Conservation (phyloP, 2,329 filamentous ascomycete species). For the Pseudogymnoascus sp. region DNA sequence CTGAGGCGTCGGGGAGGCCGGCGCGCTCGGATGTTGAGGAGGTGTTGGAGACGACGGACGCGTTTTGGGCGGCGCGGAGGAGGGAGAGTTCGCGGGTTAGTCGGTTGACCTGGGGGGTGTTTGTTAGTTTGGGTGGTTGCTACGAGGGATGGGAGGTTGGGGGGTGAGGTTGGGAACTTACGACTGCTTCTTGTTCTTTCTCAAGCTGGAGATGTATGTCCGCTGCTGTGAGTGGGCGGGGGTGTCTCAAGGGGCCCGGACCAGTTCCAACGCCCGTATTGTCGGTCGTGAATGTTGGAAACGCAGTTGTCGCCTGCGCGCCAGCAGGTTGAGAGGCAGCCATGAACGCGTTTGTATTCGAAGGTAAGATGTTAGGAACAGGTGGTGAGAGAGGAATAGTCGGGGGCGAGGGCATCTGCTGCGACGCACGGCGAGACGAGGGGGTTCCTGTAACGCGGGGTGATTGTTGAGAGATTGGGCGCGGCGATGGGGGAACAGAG, state of each 20-base stretch:
- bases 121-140: constrained; percentile 11
- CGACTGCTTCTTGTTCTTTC: constrained; percentile 91
- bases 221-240: constrained; percentile 77
- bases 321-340: not conserved
- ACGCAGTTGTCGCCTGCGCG: constrained; percentile 1
- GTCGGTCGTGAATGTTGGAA: constrained; percentile 23
- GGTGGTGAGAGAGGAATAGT: constrained; percentile 21
- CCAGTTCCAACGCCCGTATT: constrained; percentile 47
- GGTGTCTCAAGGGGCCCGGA: constrained; percentile 74
- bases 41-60: constrained; percentile 59
- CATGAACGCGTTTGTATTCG: constrained; percentile 28
- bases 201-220: constrained; percentile 87
- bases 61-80: constrained; percentile 66
- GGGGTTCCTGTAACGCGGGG: constrained; percentile 24
- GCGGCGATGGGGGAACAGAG: constrained; percentile 29
- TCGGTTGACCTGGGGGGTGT: constrained; percentile 67
- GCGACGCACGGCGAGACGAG: constrained; percentile 27
- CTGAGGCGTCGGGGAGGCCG: constrained; percentile 43
- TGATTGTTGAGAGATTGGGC: constrained; percentile 21
- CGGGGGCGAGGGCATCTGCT: constrained; percentile 23
- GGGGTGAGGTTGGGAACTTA: constrained; percentile 39
- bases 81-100: constrained; percentile 81
- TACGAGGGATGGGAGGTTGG: not conserved
- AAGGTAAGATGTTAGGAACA: constrained; percentile 28
- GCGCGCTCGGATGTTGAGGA: constrained; percentile 50